Evolutionary conservation across 2,329 filamentous ascomycete genomes (phyloP).

Genomic region (Aspergillus luchuensis): DNA sequence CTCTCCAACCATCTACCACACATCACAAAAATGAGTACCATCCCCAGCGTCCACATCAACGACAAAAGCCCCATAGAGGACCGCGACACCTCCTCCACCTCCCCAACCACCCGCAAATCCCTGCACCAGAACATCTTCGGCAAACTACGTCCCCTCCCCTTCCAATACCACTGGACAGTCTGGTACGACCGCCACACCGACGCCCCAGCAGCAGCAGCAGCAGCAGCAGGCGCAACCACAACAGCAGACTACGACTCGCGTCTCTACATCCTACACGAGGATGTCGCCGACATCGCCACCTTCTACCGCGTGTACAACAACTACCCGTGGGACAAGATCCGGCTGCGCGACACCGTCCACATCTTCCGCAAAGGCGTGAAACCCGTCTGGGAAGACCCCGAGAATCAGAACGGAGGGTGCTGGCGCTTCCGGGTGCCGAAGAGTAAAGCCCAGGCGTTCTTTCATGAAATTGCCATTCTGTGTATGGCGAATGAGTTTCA

Average conservation of each 20-base stretch:
- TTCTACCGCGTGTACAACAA: constrained; percentile 85
- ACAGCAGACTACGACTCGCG: constrained; percentile 32
- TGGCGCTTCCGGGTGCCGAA: constrained; percentile 93
- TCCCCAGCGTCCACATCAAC: constrained; percentile 26
- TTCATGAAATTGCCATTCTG: constrained; percentile 40
- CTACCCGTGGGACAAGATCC: constrained; percentile 73
- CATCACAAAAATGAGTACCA: constrained; percentile 20
- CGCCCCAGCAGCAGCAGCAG: background rate
- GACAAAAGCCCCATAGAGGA: constrained; percentile 23
- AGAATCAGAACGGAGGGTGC: constrained; percentile 81
- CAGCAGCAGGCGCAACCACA: too few relatives aligned
- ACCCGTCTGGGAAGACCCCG: constrained; percentile 80
- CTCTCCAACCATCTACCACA: background rate
- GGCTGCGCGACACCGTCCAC: constrained; percentile 75
- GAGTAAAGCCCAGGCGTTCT: constrained; percentile 58
- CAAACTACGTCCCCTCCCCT: constrained; percentile 49
- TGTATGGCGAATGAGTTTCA: constrained; percentile 45
- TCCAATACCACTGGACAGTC: constrained; percentile 52
- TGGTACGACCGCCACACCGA: constrained; percentile 50
- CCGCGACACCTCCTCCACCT: constrained; percentile 9
- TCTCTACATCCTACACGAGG: constrained; percentile 43
- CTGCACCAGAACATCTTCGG: constrained; percentile 48
- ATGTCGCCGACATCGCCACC: constrained; percentile 46
- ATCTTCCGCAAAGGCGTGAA: constrained; percentile 77
- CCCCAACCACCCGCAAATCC: constrained; percentile 34